phyloP scores from a whole-genome alignment of 306 rosid genomes.

The Biancaea sappan region DNA sequence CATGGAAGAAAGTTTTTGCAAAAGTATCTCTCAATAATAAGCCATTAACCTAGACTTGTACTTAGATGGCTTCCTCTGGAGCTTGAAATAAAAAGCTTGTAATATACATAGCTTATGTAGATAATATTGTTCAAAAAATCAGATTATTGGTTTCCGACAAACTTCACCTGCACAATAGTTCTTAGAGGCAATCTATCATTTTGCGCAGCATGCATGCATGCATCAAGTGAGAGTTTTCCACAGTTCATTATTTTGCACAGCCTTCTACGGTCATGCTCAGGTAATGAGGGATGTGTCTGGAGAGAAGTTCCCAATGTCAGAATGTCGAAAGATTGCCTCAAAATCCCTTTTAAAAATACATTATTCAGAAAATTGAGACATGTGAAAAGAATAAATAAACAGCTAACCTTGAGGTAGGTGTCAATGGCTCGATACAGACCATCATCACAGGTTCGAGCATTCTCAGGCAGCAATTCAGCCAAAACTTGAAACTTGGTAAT shows the following conservation, averaged over 20 bases:
- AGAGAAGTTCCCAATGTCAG: constrained; percentile 32
- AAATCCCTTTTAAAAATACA: not conserved
- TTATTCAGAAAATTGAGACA: constrained; percentile 18
- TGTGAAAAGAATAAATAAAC: constrained; percentile 25
- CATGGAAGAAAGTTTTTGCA: not conserved
- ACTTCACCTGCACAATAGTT: constrained; percentile 80
- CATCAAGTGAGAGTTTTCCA: constrained; percentile 90
- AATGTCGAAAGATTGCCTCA: constrained; percentile 31
- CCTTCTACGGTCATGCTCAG: constrained; percentile 83
- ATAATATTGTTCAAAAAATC: constrained; percentile 10
- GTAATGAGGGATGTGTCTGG: constrained; percentile 75
- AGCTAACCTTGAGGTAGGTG: constrained; percentile 78
- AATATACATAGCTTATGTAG: constrained; percentile 24
- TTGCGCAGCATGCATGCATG: constrained; percentile 90
- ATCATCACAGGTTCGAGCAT: constrained; percentile 71
- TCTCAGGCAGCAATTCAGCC: constrained; percentile 81
- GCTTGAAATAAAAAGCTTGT: constrained; percentile 5
- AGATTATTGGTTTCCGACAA: constrained; percentile 26
- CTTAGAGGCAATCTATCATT: constrained; percentile 91
- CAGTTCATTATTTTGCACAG: constrained; percentile 88
- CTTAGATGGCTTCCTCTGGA: constrained; percentile 6
- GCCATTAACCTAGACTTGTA: not conserved
- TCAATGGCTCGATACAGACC: constrained; percentile 97
- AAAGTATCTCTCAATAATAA: not conserved
- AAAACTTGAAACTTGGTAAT: constrained; percentile 79